Base-by-base conservation (phyloP, 352 stramenopile genomes). In the Vaucheria bursata region DNA sequence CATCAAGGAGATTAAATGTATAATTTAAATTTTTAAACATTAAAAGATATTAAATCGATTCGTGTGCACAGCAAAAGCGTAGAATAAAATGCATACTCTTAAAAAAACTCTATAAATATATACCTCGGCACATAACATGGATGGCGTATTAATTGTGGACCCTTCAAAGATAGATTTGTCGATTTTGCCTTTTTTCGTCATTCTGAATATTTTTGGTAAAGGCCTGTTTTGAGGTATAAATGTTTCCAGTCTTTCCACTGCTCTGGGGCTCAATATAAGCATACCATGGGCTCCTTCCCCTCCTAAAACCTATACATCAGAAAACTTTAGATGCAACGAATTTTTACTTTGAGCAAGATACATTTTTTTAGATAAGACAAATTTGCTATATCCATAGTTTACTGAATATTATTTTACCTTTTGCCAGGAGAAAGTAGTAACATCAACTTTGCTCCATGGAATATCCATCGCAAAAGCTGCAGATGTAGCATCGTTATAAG, bases 381-480 rank as follows among this genome's bases (percentile, higher is more conserved):
- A n/a, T n/a, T n/a, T n/a, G n/a, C n/a, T n/a, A n/a, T n/a, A n/a
- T n/a, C n/a, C n/a, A n/a, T n/a, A n/a, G n/a, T n/a, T n/a, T n/a
- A n/a, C n/a, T n/a, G n/a, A n/a, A n/a, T n/a, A n/a, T n/a, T n/a
- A n/a, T 7, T 34, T 2, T 34, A 68, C 96, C 88, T 99, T 99
- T 86, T 99, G 96, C 94, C 95, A 99, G 66, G 92, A 98, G 86
- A 98, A 99, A 75, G 96, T 99, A 71, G 92, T 97, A 69, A 99
- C 93, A 85, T 99, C 96, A 69, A 98, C 73, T 88, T 99, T 99
- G 73, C 91, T 83, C 95, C 96, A 98, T 34, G 92, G 91, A 81
- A 99, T 98, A 49, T 98, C 89, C 96, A 99, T 98, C 66, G 91
- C 91, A 87, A 99, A 99, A 49, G 94, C 95, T 33, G 96, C 95